phyloP scores from a whole-genome alignment of 129 eudicot genomes.

The Flaveria trinervia region DNA sequence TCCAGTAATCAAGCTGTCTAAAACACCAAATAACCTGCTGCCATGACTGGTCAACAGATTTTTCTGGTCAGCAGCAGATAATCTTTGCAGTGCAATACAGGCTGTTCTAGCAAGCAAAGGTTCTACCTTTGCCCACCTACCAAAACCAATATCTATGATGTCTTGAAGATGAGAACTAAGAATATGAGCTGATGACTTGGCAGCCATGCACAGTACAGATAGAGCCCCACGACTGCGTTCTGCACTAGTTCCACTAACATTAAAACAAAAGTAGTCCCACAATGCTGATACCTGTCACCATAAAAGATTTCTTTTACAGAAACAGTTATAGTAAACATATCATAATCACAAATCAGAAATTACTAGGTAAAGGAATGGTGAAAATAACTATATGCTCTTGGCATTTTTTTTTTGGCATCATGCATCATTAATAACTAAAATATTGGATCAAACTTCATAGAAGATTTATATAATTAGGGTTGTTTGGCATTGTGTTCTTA shows the following conservation, averaged over 20 bases:
- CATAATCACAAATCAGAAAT: not conserved
- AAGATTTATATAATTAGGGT: not conserved
- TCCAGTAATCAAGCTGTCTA: conserved; percentile 71
- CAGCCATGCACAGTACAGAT: conserved; percentile 88
- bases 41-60: conserved; percentile 70
- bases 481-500: not conserved
- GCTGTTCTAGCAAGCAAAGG: conserved; percentile 97
- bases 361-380: not conserved
- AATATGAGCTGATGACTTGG: conserved; percentile 74
- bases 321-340: not conserved
- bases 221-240: conserved; percentile 94
- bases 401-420: not conserved
- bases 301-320: not conserved
- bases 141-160: conserved; percentile 92
- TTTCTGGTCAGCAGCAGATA: conserved; percentile 78
- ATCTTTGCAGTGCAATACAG: conserved; percentile 81
- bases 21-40: conserved; percentile 65
- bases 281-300: conserved; percentile 77
- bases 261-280: conserved; percentile 97
- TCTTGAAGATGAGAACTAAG: conserved; percentile 92
- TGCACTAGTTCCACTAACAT: conserved; percentile 77
- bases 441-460: not conserved
- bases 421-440: not conserved
- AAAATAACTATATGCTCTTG: conserved; percentile 1
- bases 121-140: conserved; percentile 98